Conservation (phyloP, 768 basidiomycete species). For the Cystoderma amianthinum region DNA sequence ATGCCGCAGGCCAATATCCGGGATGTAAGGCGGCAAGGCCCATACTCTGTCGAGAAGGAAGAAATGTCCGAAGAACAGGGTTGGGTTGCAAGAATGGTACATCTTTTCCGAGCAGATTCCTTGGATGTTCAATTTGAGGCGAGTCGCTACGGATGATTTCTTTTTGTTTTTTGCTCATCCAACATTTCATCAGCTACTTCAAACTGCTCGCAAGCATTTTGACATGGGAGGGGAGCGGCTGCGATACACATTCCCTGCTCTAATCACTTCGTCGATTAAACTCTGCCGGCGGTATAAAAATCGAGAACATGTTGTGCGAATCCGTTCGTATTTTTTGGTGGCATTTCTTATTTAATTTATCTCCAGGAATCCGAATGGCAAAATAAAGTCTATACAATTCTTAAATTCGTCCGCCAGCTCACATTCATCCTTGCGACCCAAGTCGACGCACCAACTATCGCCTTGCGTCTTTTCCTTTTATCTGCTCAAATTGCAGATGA, state of each 20-base stretch:
- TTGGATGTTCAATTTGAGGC: conserved; percentile 89
- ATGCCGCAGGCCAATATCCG: conserved; percentile 26
- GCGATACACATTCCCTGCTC: conserved; percentile 93
- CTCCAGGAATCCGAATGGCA: conserved; percentile 81
- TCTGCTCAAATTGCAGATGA: conserved; percentile 94
- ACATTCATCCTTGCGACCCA: conserved; percentile 90
- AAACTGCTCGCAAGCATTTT: conserved; percentile 87
- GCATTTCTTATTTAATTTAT: not conserved
- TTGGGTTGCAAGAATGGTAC: conserved; percentile 97
- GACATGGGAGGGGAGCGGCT: conserved; percentile 91
- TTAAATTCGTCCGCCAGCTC: conserved; percentile 92
- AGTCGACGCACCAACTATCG: conserved; percentile 89
- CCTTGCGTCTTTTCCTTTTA: conserved; percentile 90
- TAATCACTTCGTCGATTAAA: conserved; percentile 91
- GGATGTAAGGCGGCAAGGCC: conserved; percentile 49
- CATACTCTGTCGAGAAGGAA: conserved; percentile 66
- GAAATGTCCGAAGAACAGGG: conserved; percentile 98
- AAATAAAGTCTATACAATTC: conserved; percentile 75
- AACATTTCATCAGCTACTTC: conserved; percentile 58
- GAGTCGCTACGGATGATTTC: no score
- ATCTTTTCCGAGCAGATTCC: conserved; percentile 86
- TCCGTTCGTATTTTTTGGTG: not conserved
- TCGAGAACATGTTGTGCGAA: conserved; percentile 61
- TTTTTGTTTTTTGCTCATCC: no score
- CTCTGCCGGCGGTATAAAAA: conserved; percentile 89